A percentile compares a stretch with the other conserved stretches of the same genome.
Evolutionary conservation across 305 asterid species (phyloP).

Genomic region (Plantago lanceolata): DNA sequence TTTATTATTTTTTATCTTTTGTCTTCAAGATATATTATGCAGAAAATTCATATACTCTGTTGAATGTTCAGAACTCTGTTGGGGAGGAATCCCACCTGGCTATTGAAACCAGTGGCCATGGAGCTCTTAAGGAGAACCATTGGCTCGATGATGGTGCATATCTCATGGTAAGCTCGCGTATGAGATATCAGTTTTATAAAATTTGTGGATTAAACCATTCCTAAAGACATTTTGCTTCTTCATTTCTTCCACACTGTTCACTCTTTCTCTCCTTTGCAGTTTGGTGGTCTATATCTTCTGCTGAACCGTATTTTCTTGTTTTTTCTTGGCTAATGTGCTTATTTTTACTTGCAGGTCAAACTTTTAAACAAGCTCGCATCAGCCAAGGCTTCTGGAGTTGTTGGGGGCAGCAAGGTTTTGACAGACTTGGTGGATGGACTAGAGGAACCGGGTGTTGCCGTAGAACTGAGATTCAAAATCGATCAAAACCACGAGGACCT

Average conservation of each 20-base stretch:
- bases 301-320: conserved; percentile 1
- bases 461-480: conserved; percentile 81
- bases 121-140: conserved; percentile 96
- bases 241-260: not conserved
- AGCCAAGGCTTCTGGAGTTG: conserved; percentile 79
- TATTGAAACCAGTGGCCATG: conserved; percentile 99
- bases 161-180: conserved; percentile 62
- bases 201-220: not conserved
- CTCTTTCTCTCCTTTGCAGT: conserved; percentile 3
- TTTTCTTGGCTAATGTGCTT: conserved; percentile 17
- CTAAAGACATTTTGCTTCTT: not conserved
- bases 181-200: conserved; percentile 6
- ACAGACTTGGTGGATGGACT: conserved; percentile 92
- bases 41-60: conserved; percentile 17
- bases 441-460: conserved; percentile 75
- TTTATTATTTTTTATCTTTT: no score
- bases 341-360: conserved; percentile 56
- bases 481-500: conserved; percentile 82
- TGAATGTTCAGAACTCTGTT: conserved; percentile 58
- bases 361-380: conserved; percentile 91
- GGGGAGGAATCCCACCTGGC: conserved; percentile 94
- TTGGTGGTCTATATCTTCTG: not conserved
- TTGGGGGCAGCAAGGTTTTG: conserved; percentile 81
- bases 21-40: no score
- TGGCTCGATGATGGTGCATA: conserved; percentile 99